Evolutionary conservation across 2,329 filamentous ascomycete genomes (phyloP), one percentile per base, ranked within the genome.

Genomic region (Beauveria pseudobassiana): DNA sequence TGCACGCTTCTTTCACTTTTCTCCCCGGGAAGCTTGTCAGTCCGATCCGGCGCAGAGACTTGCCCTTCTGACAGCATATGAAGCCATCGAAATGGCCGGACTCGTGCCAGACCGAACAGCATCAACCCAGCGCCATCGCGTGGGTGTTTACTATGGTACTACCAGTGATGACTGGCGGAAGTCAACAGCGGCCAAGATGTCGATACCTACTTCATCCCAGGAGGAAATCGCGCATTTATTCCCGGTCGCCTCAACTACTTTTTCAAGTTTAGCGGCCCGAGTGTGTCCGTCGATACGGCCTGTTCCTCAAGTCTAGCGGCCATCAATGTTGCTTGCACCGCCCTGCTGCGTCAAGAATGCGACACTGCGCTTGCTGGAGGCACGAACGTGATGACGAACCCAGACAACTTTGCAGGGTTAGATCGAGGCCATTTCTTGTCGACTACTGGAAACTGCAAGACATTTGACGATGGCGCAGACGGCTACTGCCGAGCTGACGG

Each of bases 91-190:
- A n/a, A 26, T 9, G 24, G n/a, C 53, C 38, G 90, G 89, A 0
- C 85, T 87, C 65, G 84, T 89, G 0, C 83, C 85, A 0, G 85
- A 88, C 69, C 77, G 84, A 57, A 89, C 87, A 0, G 82, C 87
- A 0, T 88, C 87, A 0, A 89, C 86, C 0, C 83, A 85, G 22
- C 63, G 70, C 7, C 67, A 82, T 62, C 76, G 82, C 70, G 85
- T 91, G 54, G 89, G 88, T 40, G 88, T 87, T 0, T 91, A 89
- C 70, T 91, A 90, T 67, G 89, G 88, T 54, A 86, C 88, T 69
- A 88, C 88, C 0, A 89, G 86, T 55, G 87, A 92, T 64, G 89
- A 92, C 69, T 92, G 87, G 82, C 83, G 87, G 88, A 91, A 68
- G 85, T 90, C 63, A 91, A 91, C 69, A 85, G 5, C 34, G 30